These are phyloP conservation scores for Gossypium trilobum DNA, from an alignment of 441 rosid genomes.

Conservation along the genomic window DNA sequence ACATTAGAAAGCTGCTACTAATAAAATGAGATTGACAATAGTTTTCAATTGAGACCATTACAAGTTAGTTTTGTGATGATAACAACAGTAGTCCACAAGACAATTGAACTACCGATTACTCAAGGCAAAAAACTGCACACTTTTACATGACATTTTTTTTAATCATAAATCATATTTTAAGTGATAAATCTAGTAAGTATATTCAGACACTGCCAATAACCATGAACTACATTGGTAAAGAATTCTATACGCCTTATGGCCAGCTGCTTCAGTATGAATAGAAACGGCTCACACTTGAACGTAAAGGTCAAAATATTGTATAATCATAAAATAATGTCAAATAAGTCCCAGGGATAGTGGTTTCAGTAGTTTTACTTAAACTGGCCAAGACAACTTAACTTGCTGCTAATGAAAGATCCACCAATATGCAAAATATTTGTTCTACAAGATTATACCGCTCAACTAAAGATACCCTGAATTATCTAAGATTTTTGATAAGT, in stretches of 20 bases:
- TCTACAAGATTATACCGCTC: background rate
- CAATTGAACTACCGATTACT: background rate
- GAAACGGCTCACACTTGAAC: background rate
- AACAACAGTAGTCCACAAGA: conserved; percentile 1
- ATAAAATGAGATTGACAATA: background rate
- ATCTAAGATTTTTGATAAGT: background rate
- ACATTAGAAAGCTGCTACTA: background rate
- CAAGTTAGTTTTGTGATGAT: background rate
- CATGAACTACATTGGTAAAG: background rate
- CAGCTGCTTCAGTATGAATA: background rate
- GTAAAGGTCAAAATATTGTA: background rate
- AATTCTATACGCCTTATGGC: background rate
- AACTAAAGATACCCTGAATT: background rate
- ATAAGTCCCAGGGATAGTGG: background rate
- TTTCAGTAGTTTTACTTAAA: background rate
- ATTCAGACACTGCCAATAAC: background rate
- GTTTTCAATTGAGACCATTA: background rate
- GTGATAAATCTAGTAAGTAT: background rate
- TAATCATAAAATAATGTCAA: background rate
- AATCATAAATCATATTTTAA: background rate
- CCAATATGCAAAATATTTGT: background rate
- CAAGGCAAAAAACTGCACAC: background rate
- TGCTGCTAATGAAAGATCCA: background rate
- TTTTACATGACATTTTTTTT: background rate
- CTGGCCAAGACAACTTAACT: background rate